Conservation (phyloP, 2,329 filamentous ascomycete species). For the Arthrocladium fulminans region DNA sequence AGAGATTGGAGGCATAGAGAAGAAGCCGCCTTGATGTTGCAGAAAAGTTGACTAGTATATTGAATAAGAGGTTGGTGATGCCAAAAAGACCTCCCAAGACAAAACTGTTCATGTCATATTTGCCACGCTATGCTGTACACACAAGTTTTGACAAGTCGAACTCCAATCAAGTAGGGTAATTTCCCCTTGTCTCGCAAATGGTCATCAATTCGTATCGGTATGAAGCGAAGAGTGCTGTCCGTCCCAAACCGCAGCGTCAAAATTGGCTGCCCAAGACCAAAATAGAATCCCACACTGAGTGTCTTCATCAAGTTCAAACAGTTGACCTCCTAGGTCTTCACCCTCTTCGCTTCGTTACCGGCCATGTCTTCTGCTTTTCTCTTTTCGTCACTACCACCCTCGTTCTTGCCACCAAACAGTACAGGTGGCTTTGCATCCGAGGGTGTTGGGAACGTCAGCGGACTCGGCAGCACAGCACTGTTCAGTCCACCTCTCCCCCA, state of each 20-base stretch:
- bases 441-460: constrained; percentile 85
- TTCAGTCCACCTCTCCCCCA: constrained; percentile 43
- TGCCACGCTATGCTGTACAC: not conserved
- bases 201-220: not conserved
- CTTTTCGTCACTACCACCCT: constrained; percentile 18
- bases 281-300: too few species aligned
- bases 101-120: too few species aligned
- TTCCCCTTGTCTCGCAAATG: not conserved
- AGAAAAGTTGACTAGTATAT: too few species aligned
- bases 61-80: too few species aligned
- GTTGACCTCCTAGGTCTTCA: constrained; percentile 15
- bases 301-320: not conserved
- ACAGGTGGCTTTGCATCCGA: constrained; percentile 25
- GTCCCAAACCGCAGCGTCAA: not conserved
- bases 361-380: constrained; percentile 17
- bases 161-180: not conserved
- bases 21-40: too few species aligned
- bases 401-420: constrained; percentile 26
- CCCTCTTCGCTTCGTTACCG: constrained; percentile 18
- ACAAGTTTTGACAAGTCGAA: too few species aligned
- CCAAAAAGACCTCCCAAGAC: too few species aligned
- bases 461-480: constrained; percentile 81
- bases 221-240: not conserved
- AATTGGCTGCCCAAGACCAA: too few species aligned
- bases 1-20: too few species aligned